Base-by-base conservation (phyloP, 768 basidiomycete species). In the Tephrocybe rancida region DNA sequence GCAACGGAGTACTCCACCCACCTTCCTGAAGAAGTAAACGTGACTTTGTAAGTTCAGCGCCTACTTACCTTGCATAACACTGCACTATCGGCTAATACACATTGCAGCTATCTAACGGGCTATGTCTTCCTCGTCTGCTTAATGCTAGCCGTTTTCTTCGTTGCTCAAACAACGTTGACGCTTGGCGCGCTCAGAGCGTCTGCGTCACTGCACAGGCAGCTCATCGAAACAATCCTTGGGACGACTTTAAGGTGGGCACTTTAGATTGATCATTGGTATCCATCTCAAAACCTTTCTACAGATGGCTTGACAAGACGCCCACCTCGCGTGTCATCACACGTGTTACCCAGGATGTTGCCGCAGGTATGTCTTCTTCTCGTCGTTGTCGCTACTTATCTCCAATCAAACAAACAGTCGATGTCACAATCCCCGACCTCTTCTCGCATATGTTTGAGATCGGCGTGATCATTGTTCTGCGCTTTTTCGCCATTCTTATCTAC, bases 311-410 rank as follows among this genome's bases (percentile, higher is more conserved):
- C 52, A 69, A 71, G 32, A 79, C 77, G 0, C 75, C 77, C 7
- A 64, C 69, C 1, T 70, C 74, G 13, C 79, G 87, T 2, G 78
- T 90, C 48, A 81, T 87, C 32, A 72, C 84, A 18, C 75, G 86
- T 26, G 82, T 81, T 62, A 88, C 86, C 0, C 80, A 85, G 52
- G 87, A 88, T 61, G 84, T 87, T n/a, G 70, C 79, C 21, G 61
- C 67, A 38, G 67, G 64, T 67, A 58, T 25, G 61, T 53, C 5
- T 27, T 58, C 29, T 7, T 11, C 6, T 34, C 32, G 10, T 42
- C 21, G 19, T n/a, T 42, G 1, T 34, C 24, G 38, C 39, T 19
- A 24, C 3, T 41, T 1, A 18, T 5, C 13, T 13, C 8, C 41
- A 18, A 19, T 19, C n/a, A 3, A 22, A 4, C 78, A 14, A 22